Conservation (phyloP, 108 stramenopile genomes). For the Mediolabrus comicus region DNA sequence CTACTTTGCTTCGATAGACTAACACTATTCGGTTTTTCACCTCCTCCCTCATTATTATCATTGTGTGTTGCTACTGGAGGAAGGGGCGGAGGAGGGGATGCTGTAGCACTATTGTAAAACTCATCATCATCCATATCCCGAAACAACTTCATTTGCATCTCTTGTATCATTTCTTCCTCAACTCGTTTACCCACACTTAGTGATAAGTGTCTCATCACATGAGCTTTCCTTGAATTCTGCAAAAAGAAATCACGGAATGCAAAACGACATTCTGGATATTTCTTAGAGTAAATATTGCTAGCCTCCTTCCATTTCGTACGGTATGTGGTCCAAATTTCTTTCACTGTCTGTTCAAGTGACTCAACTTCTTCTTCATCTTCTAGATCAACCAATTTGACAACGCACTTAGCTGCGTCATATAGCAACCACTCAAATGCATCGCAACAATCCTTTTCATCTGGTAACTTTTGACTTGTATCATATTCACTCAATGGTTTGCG, state of each 20-base stretch:
- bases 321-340: conserved; percentile 62
- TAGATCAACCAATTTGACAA: conserved; percentile 27
- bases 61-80: neutral
- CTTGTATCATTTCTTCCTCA: conserved; percentile 37
- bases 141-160: conserved; percentile 19
- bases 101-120: neutral
- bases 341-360: conserved; percentile 22
- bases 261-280: conserved; percentile 70
- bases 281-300: conserved; percentile 38
- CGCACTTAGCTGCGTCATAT: conserved; percentile 41
- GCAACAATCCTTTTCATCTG: conserved; percentile 55
- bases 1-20: conserved; percentile 14
- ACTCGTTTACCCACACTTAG: conserved; percentile 40
- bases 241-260: conserved; percentile 72
- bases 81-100: neutral
- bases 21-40: neutral
- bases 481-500: conserved; percentile 39
- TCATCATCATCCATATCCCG: conserved; percentile 22
- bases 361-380: neutral
- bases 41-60: conserved; percentile 2
- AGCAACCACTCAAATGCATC: conserved; percentile 52
- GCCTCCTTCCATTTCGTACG: conserved; percentile 61
- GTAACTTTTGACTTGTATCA: conserved; percentile 47
- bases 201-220: conserved; percentile 39
- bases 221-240: neutral